Conservation (phyloP, 331 rosid species). For the Erythrophleum ivorense region DNA sequence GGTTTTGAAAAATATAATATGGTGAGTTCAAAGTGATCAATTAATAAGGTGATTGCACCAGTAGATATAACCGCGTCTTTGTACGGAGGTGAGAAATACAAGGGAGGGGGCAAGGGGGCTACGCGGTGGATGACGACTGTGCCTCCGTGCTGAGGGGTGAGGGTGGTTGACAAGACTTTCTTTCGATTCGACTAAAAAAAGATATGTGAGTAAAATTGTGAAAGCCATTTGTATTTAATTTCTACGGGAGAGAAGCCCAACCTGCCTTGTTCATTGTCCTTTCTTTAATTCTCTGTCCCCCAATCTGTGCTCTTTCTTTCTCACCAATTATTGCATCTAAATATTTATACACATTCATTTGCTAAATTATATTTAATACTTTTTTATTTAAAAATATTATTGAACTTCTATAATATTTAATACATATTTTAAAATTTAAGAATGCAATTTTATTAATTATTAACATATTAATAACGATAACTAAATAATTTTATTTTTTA, state of each 20-base stretch:
- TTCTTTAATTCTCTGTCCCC: background rate
- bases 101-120: constrained; percentile 9
- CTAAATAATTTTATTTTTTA: too few relatives aligned
- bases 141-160: constrained; percentile 39
- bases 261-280: constrained; percentile 35
- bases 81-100: background rate
- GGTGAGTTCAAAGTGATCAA: background rate
- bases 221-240: constrained; percentile 16
- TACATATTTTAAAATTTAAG: too few relatives aligned
- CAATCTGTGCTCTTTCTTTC: background rate
- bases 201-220: constrained; percentile 40
- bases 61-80: background rate
- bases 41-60: background rate
- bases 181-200: constrained; percentile 46
- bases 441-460: too few relatives aligned
- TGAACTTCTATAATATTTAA: too few relatives aligned
- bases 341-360: background rate
- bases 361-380: background rate
- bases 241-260: too few relatives aligned
- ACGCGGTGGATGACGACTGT: background rate
- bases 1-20: background rate
- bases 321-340: background rate
- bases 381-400: too few relatives aligned
- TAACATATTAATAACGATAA: too few relatives aligned
- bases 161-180: constrained; percentile 70